phyloP scores from a whole-genome alignment of 2,329 filamentous ascomycete genomes.

The Aureobasidium vineae region DNA sequence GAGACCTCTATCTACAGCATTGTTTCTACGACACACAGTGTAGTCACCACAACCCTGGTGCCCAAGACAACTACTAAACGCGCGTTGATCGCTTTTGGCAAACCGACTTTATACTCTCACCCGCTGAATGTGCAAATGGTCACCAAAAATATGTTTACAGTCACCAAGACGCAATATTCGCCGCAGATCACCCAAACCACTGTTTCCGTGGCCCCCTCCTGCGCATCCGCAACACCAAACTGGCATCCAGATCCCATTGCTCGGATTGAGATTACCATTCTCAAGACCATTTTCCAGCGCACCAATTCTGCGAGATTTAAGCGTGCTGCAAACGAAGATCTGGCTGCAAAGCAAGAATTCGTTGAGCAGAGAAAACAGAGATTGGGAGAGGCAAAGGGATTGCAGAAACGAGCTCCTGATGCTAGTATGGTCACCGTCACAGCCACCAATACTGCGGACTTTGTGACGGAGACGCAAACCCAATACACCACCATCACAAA shows the following conservation, averaged over 20 bases:
- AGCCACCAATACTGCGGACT: background rate
- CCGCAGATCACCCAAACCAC: background rate
- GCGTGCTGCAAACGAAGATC: background rate
- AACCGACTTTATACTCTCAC: background rate
- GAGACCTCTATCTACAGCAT: background rate
- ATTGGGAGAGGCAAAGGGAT: background rate
- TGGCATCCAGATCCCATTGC: background rate
- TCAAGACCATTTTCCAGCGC: background rate
- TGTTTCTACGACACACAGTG: background rate
- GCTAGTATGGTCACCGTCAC: background rate
- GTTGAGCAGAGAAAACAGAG: background rate
- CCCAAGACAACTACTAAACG: background rate
- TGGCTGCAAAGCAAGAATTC: background rate
- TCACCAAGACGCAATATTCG: background rate
- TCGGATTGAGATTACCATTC: conserved; percentile 1
- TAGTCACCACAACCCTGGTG: conserved; percentile 9
- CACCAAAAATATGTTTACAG: background rate
- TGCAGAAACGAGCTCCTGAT: conserved; percentile 9
- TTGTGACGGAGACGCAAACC: background rate
- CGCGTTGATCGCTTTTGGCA: background rate
- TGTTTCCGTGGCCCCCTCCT: background rate
- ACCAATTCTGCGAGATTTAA: background rate
- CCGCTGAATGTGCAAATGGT: background rate
- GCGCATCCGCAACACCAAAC: background rate
- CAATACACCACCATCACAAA: background rate